Conservation (phyloP, 495 filamentous ascomycete species). For the Neurospora sp. region DNA sequence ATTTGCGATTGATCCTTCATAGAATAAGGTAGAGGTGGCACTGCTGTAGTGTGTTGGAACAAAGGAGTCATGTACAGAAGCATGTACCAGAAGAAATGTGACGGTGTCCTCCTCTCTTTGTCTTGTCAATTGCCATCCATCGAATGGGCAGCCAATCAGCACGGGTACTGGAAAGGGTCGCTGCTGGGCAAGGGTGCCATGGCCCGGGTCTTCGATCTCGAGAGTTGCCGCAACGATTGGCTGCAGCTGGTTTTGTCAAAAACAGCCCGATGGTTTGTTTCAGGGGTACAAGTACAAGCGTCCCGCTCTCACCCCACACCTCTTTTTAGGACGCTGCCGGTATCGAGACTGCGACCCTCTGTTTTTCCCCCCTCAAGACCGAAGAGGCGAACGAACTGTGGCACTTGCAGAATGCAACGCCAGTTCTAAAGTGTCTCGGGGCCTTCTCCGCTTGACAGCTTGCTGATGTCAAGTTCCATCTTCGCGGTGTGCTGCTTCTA, state of each 20-base stretch:
- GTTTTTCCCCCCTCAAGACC: background rate
- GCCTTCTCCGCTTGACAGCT: background rate
- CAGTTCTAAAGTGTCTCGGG: background rate
- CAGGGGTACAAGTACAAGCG: constrained; percentile 16
- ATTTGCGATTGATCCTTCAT: background rate
- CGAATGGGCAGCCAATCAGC: constrained; percentile 11
- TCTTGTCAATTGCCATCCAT: background rate
- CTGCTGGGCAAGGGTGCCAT: constrained; percentile 16
- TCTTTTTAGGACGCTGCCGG: background rate
- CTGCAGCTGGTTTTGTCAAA: constrained; percentile 7
- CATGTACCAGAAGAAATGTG: background rate
- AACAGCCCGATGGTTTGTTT: constrained; percentile 15
- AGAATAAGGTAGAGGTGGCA: background rate
- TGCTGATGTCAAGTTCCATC: background rate
- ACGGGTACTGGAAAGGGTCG: background rate
- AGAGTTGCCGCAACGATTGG: constrained; percentile 12
- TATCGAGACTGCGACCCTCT: background rate
- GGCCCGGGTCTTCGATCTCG: constrained; percentile 18
- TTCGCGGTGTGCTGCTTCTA: background rate
- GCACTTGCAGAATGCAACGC: background rate
- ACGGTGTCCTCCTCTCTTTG: background rate
- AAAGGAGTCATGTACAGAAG: background rate
- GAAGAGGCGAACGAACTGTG: background rate
- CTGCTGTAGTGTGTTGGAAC: background rate
- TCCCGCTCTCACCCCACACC: constrained; percentile 6